Evolutionary conservation across 2,329 filamentous ascomycete genomes (phyloP), one percentile per base, ranked within the genome.

Genomic region (Bipolaris zeicola): DNA sequence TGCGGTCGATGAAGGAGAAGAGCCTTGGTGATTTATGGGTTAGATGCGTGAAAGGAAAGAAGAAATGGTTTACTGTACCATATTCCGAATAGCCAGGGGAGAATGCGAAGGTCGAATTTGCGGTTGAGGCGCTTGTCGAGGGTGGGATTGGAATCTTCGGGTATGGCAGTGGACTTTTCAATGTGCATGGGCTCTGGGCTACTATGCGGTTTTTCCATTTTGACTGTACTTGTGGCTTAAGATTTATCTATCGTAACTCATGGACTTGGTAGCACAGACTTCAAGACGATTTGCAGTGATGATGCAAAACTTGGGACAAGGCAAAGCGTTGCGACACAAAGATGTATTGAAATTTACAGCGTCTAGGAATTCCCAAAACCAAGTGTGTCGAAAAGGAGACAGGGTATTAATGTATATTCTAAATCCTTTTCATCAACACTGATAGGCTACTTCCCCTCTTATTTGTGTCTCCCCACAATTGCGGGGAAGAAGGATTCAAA

Each of bases 1-100:
- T 71, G 22, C 78, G 68, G 61, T 81, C 79, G 54, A 82, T 80
- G 69, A 81, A 81, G 6, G 79, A 77, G n/a, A 81, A 70, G 3
- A 81, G 73, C 63, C 57, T 64, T 22, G 24, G 22, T 2, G 10
- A 34, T 41, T 16, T 24, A 24, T 31, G 3, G 4, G 28, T 31
- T 31, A 13, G 26, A 28, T 28, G 26, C 1, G 2, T 20, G 24
- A 41, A 24, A 5, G 0, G 22, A 6, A 26, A 26, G 6, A 10
- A 31, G 28, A 7, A 3, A 31, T 31, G 20, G 36, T 7, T 43
- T 16, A 1, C 1, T n/a, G 1, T 56, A 60, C 77, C 78, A 81
- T 13, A 81, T 70, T 8, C 71, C 68, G 44, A 81, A 81, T 5
- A 81, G 70, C 78, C 77, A 80, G 3, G 79, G 79, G 10, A 81